Conservation (phyloP, 805 yeast genomes). For the Schizosaccharomyces lindneri region DNA sequence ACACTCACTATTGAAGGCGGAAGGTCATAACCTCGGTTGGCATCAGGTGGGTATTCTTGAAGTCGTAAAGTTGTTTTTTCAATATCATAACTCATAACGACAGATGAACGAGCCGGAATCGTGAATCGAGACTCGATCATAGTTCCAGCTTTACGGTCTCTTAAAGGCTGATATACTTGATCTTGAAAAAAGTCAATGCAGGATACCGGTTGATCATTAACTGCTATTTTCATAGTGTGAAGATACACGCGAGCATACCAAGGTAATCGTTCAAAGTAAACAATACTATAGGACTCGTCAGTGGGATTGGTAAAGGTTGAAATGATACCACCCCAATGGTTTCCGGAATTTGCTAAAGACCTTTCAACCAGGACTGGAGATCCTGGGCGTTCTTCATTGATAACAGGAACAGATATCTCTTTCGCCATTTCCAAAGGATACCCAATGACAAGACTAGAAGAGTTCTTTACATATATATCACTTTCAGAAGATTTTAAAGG, state of each 20-base stretch:
- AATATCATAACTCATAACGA: constrained; percentile 40
- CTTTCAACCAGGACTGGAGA: constrained; percentile 15
- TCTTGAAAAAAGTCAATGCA: constrained; percentile 20
- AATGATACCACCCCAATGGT: constrained; percentile 73
- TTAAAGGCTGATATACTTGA: constrained; percentile 46
- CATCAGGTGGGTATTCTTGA: constrained; percentile 97
- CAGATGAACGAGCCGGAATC: constrained; percentile 38
- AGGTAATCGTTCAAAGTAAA: constrained; percentile 63
- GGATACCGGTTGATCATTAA: background rate
- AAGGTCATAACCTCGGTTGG: constrained; percentile 88
- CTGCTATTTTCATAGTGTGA: constrained; percentile 29
- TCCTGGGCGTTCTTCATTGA: background rate
- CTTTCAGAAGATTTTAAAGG: background rate
- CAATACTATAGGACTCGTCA: constrained; percentile 21
- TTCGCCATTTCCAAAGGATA: background rate
- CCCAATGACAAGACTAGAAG: background rate
- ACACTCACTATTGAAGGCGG: constrained; percentile 22
- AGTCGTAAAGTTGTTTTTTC: constrained; percentile 67
- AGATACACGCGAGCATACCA: constrained; percentile 78
- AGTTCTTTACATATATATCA: background rate
- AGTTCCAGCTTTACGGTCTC: constrained; percentile 58
- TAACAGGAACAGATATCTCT: background rate
- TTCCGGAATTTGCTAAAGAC: constrained; percentile 76
- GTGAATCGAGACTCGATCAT: constrained; percentile 46
- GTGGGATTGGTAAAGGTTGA: constrained; percentile 51